Evolutionary conservation across 2,329 filamentous ascomycete species (phyloP).

Genomic region (Venturia oleaginea): DNA sequence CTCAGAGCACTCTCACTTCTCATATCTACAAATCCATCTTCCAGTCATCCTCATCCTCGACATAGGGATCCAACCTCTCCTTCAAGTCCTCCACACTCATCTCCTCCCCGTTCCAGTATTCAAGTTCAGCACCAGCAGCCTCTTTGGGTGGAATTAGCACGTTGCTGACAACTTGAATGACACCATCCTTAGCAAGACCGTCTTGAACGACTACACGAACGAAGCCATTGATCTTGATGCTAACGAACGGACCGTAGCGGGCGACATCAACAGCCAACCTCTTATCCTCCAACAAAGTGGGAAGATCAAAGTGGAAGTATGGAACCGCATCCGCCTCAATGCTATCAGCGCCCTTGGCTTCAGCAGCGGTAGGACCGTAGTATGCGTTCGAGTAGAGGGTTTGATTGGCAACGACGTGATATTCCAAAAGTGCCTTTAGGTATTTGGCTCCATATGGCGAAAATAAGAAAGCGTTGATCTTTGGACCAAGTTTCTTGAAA

Average conservation of each 20-base stretch:
- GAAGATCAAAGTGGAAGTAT: slow-evolving; percentile 60
- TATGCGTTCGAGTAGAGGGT: slow-evolving; percentile 79
- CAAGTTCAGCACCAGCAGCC: slow-evolving; percentile 22
- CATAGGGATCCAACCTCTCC: slow-evolving; percentile 17
- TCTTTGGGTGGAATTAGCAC: slow-evolving; percentile 68
- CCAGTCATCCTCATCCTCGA: slow-evolving; percentile 4
- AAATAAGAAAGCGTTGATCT: slow-evolving; percentile 78
- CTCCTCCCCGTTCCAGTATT: slow-evolving; percentile 37
- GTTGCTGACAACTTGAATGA: slow-evolving; percentile 65
- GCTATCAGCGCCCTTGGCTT: slow-evolving; percentile 19
- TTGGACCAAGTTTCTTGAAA: slow-evolving; percentile 64
- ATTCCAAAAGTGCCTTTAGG: slow-evolving; percentile 67
- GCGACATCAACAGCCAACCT: slow-evolving; percentile 63
- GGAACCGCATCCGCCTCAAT: slow-evolving; percentile 15
- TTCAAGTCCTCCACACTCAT: slow-evolving; percentile 53
- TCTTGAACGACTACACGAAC: slow-evolving; percentile 58
- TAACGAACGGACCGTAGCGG: slow-evolving; percentile 57
- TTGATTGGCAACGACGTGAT: slow-evolving; percentile 64
- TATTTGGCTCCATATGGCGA: slow-evolving; percentile 64
- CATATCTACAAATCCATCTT: slow-evolving; percentile 11
- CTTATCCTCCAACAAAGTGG: slow-evolving; percentile 60
- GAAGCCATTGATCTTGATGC: slow-evolving; percentile 68
- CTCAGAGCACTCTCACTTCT: neutral
- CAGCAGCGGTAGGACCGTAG: slow-evolving; percentile 43
- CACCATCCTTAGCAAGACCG: slow-evolving; percentile 66